Evolutionary conservation across 176 grass and related monocot species (phyloP), one percentile per base, ranked within the genome.

Genomic region (Carex myosuroides): DNA sequence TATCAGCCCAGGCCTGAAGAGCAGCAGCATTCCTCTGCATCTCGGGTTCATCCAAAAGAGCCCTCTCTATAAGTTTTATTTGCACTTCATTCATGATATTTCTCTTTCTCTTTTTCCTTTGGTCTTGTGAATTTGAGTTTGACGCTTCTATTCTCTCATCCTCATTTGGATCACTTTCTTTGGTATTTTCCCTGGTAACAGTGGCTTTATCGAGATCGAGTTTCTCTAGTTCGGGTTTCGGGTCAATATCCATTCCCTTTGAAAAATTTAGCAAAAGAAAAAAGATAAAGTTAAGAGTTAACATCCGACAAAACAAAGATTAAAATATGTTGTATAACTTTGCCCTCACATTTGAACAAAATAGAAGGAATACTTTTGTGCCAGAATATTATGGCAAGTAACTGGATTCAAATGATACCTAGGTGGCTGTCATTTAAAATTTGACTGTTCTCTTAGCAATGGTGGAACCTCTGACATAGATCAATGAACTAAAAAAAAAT

Each of bases 81-180:
- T 98, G 95, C n/a, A 39, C 83, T 14, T 90, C 93, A 79, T 95
- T 95, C 95, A 98, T 95, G 62, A 98, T 89, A 33, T 89, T 98
- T 17, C 91, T 87, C 86, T 98, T 98, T 87, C 93, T 91, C 86
- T 90, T 98, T 75, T 90, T 93, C 70, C 87, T 93, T 85, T 92
- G 92, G 73, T 92, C 87, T 75, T 95, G 91, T 66, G 94, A 88
- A 59, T 90, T 86, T 32, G 85, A 80, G 57, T 58, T 82, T 63
- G 79, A 63, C 75, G 64, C 81, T 20, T 96, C 94, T 59, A 80
- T 84, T 89, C 89, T 92, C 68, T 93, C 94, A 13, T 98, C 92
- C 46, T 94, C 92, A 48, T 81, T 81, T 48, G 89, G 79, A 85
- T 73, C 70, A 86, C 44, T 85, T 89, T 94, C 92, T 86, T 94